phyloP scores from a whole-genome alignment of 2,329 filamentous ascomycete genomes.

The Aspergillus awamori region DNA sequence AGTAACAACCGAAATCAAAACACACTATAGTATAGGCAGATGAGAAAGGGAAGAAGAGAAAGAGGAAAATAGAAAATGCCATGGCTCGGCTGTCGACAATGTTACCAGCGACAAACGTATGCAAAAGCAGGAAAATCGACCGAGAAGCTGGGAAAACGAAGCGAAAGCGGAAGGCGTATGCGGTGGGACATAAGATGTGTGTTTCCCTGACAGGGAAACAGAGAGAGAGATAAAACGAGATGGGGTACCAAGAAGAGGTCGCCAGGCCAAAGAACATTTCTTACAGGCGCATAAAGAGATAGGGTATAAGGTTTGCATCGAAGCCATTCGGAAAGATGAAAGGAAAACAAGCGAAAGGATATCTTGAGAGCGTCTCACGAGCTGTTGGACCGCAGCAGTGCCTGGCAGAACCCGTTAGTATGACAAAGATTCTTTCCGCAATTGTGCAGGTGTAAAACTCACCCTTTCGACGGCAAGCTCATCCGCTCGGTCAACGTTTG shows the following conservation, averaged over 20 bases:
- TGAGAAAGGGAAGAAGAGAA: constrained; percentile 10
- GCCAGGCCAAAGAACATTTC: constrained; percentile 23
- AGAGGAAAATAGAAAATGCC: constrained; percentile 12
- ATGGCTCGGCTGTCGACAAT: constrained; percentile 17
- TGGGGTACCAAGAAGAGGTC: constrained; percentile 13
- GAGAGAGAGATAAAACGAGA: constrained; percentile 18
- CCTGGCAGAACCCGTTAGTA: constrained; percentile 22
- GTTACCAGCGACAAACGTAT: constrained; percentile 24
- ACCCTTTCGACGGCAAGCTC: constrained; percentile 64
- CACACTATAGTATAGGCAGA: constrained; percentile 19
- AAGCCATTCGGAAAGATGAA: constrained; percentile 32
- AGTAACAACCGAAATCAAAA: constrained; percentile 27
- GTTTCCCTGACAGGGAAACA: constrained; percentile 14
- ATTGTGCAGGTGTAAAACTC: constrained; percentile 33
- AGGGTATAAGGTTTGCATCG: constrained; percentile 33
- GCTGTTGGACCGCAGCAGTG: constrained; percentile 54
- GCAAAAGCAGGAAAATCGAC: constrained; percentile 18
- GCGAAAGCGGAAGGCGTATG: constrained; percentile 4
- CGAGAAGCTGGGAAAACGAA: constrained; percentile 9
- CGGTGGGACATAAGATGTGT: constrained; percentile 11
- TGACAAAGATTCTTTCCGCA: constrained; percentile 25
- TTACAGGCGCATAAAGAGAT: constrained; percentile 28
- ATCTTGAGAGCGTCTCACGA: constrained; percentile 41
- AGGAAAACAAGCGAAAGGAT: constrained; percentile 28
- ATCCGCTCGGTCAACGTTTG: constrained; percentile 62